These are phyloP conservation scores for Hemileia vastatrix DNA, from an alignment of 1,284 basidiomycete species.

Conservation along the genomic window DNA sequence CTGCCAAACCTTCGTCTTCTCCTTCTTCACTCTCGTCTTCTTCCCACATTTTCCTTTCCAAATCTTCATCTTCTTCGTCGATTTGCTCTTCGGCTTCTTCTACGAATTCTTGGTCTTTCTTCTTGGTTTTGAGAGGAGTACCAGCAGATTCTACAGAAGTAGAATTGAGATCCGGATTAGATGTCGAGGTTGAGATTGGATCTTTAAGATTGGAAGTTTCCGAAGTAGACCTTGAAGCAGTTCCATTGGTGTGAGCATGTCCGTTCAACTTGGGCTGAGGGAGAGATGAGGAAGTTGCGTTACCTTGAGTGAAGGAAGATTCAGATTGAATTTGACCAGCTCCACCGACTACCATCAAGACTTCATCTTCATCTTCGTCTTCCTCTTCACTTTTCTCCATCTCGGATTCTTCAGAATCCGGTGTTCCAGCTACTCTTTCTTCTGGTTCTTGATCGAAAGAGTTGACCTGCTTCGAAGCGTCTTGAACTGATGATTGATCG, in stretches of 20 bases:
- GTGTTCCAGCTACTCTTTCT: slow-evolving; percentile 23
- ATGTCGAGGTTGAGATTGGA: no score
- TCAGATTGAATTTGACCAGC: slow-evolving; percentile 23
- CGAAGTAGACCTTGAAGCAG: slow-evolving; percentile 25
- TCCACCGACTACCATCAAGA: slow-evolving; percentile 5
- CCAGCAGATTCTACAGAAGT: not conserved
- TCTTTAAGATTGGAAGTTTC: slow-evolving; percentile 30
- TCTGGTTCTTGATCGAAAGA: slow-evolving; percentile 22
- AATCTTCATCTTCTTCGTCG: slow-evolving; percentile 47
- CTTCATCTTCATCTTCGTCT: slow-evolving; percentile 2
- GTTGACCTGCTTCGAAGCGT: not conserved
- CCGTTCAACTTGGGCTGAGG: slow-evolving; percentile 12
- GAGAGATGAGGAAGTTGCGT: not conserved
- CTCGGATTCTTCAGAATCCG: slow-evolving; percentile 25
- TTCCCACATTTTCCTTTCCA: no score
- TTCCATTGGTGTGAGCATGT: slow-evolving; percentile 30
- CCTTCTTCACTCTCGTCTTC: slow-evolving; percentile 45
- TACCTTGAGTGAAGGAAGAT: slow-evolving; percentile 2
- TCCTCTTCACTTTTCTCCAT: slow-evolving; percentile 9
- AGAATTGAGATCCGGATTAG: not conserved
- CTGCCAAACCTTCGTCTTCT: slow-evolving; percentile 49
- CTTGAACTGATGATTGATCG: not conserved
- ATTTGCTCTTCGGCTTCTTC: slow-evolving; percentile 45
- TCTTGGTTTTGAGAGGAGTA: slow-evolving; percentile 17
- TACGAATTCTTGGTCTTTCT: slow-evolving; percentile 27